A percentile compares a stretch with the other conserved stretches of the same genome.
Conservation (phyloP, 2,329 filamentous ascomycete genomes). For the Sarocladium kiliense region DNA sequence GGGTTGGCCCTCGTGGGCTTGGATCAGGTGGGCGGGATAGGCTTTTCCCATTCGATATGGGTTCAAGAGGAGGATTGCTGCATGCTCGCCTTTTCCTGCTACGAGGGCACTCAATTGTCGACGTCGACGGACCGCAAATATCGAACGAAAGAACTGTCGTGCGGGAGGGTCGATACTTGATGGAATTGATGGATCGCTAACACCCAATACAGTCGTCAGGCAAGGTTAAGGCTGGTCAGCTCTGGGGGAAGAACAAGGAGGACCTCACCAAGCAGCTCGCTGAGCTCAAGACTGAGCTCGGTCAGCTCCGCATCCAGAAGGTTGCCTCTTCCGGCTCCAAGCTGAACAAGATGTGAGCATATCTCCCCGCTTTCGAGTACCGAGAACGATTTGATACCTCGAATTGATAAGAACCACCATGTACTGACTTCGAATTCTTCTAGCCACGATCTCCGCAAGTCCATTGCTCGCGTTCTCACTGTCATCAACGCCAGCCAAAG, state of each 20-base stretch:
- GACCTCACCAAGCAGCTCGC: conserved; percentile 93
- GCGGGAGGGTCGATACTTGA: not conserved
- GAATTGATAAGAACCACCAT: not conserved
- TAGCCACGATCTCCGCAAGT: conserved; percentile 99
- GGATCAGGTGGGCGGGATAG: not conserved
- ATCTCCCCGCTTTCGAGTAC: conserved; percentile 1
- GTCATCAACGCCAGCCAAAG: conserved; percentile 99
- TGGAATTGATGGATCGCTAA: conserved; percentile 8
- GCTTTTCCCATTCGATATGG: not conserved
- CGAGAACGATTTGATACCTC: not conserved
- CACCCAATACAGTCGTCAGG: conserved; percentile 32
- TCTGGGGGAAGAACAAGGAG: conserved; percentile 99
- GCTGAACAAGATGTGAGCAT: conserved; percentile 89
- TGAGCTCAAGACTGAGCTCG: conserved; percentile 94
- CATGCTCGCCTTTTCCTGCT: not conserved
- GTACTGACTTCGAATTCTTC: conserved; percentile 20
- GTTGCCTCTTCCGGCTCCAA: conserved; percentile 92
- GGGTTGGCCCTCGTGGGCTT: not conserved
- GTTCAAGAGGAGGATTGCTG: not conserved
- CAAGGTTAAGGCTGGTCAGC: conserved; percentile 90
- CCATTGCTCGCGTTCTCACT: conserved; percentile 96
- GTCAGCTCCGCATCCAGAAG: conserved; percentile 97
- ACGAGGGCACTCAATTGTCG: not conserved
- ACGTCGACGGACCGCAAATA: not conserved
- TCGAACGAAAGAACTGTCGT: not conserved